Conservation (phyloP, 1,284 basidiomycete genomes). For the Termitomyces sp. region DNA sequence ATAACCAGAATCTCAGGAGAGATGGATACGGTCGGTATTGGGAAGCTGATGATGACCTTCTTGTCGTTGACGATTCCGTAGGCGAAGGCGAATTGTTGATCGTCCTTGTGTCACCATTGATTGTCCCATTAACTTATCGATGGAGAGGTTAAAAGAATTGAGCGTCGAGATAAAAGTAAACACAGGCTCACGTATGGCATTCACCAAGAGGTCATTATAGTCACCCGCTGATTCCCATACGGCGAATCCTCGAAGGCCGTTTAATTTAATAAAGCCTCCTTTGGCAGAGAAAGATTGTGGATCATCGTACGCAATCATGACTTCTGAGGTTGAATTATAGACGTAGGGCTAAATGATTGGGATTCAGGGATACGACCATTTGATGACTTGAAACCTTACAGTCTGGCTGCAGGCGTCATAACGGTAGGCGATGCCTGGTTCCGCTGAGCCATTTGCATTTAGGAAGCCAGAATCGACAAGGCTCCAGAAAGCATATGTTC, state of each 20-base stretch:
- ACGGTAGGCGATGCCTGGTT: conserved; percentile 41
- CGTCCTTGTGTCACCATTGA: conserved; percentile 5
- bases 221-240: conserved; percentile 66
- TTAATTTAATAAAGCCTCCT: conserved; percentile 49
- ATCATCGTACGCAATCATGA: conserved; percentile 62
- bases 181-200: conserved; percentile 36
- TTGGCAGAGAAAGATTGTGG: conserved; percentile 53
- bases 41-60: conserved; percentile 7
- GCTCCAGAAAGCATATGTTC: conserved; percentile 57
- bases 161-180: neutral
- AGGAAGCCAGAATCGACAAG: conserved; percentile 52
- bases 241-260: conserved; percentile 54
- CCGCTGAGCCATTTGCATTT: conserved; percentile 43
- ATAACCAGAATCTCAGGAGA: neutral
- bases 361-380: neutral
- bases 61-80: neutral
- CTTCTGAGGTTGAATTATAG: conserved; percentile 46
- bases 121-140: conserved; percentile 10
- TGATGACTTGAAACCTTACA: conserved; percentile 32
- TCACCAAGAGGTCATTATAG: conserved; percentile 47
- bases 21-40: neutral
- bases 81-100: neutral
- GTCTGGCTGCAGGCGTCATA: conserved; percentile 68
- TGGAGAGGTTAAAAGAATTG: neutral
- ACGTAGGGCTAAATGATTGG: conserved; percentile 48